These are phyloP conservation scores for Nemania bipapillata DNA, from an alignment of 2,329 filamentous ascomycete genomes.

Conservation along the genomic window DNA sequence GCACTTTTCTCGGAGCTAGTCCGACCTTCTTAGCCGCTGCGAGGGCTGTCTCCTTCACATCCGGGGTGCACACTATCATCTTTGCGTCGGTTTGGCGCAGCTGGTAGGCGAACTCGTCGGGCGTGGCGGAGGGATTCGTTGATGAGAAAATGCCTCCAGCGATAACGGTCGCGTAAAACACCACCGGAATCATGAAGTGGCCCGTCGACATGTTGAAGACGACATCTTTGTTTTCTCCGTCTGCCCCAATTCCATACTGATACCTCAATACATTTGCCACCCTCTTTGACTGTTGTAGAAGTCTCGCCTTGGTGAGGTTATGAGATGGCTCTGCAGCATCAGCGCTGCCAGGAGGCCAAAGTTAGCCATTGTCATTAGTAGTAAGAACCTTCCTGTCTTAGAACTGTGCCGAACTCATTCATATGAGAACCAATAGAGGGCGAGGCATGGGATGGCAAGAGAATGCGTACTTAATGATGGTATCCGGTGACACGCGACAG, in stretches of 20 bases:
- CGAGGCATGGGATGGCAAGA: neutral
- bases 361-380: neutral
- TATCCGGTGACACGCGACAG: conserved; percentile 57
- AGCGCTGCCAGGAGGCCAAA: conserved; percentile 42
- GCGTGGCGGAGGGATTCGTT: conserved; percentile 42
- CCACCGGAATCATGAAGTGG: conserved; percentile 44
- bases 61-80: conserved; percentile 60
- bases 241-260: conserved; percentile 42
- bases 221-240: conserved; percentile 41
- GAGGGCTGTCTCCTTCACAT: conserved; percentile 59
- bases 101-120: conserved; percentile 50
- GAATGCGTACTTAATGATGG: conserved; percentile 58
- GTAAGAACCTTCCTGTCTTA: too few species aligned
- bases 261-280: conserved; percentile 66
- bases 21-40: conserved; percentile 62
- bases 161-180: conserved; percentile 44
- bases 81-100: conserved; percentile 54
- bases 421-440: too few species aligned
- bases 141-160: conserved; percentile 47
- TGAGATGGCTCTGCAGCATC: conserved; percentile 67
- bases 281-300: conserved; percentile 61
- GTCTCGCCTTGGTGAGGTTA: conserved; percentile 63
- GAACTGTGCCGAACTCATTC: neutral
- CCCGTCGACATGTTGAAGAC: conserved; percentile 45
- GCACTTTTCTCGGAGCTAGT: conserved; percentile 58